phyloP scores from a whole-genome alignment of 2,329 filamentous ascomycete species.

The Blastomyces parvus region DNA sequence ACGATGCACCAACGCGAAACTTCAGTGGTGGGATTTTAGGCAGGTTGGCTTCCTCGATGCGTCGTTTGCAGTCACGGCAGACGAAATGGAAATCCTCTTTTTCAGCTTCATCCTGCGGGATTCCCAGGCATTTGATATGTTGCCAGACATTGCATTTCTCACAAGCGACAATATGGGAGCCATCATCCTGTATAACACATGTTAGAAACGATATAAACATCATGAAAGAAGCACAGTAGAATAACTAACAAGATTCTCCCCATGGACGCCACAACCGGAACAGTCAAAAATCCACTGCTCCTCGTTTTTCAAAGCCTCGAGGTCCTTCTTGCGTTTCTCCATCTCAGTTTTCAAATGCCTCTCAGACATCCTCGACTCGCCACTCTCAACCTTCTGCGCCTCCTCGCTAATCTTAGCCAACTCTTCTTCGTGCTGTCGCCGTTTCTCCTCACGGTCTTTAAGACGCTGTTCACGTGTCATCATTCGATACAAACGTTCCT shows the following conservation, averaged over 20 bases:
- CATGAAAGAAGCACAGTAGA: neutral
- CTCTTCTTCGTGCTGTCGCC: constrained; percentile 75
- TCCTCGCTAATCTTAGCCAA: constrained; percentile 69
- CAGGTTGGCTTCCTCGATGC: constrained; percentile 51
- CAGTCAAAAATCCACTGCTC: constrained; percentile 95
- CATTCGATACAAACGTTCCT: constrained; percentile 68
- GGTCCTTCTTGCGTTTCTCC: constrained; percentile 65
- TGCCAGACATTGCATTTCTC: constrained; percentile 95
- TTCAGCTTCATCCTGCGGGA: constrained; percentile 70
- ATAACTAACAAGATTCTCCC: constrained; percentile 57
- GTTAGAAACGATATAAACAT: neutral
- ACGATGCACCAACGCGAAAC: constrained; percentile 45
- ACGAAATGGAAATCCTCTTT: constrained; percentile 79
- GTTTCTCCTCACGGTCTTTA: constrained; percentile 74
- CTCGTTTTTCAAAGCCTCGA: constrained; percentile 64
- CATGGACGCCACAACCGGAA: constrained; percentile 73
- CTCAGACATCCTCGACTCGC: constrained; percentile 59
- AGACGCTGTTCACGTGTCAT: constrained; percentile 77
- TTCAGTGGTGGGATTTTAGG: constrained; percentile 55
- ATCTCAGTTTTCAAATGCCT: constrained; percentile 74
- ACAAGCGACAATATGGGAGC: constrained; percentile 85
- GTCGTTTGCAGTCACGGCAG: constrained; percentile 66
- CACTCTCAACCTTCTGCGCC: constrained; percentile 50
- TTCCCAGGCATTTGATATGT: constrained; percentile 82
- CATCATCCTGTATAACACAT: constrained; percentile 57